Conservation (phyloP, 176 grass and related monocot species). For the Neostapfia colusana region DNA sequence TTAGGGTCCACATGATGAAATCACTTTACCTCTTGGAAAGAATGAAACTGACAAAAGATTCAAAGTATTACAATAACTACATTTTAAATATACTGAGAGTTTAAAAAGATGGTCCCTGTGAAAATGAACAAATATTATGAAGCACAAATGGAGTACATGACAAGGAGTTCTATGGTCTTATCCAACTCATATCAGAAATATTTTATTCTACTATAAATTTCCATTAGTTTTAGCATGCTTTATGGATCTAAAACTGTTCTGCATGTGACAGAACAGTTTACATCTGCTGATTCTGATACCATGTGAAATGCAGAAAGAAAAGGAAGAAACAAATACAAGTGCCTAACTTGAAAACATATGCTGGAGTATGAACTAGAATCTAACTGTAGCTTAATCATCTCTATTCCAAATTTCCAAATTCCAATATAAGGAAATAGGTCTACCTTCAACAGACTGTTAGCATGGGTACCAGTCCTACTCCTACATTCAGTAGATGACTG, state of each 20-base stretch:
- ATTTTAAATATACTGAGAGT: neutral
- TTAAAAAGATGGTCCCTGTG: neutral
- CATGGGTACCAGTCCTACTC: conserved; percentile 12
- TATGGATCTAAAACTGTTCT: conserved; percentile 8
- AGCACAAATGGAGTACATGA: conserved; percentile 6
- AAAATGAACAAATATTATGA: conserved; percentile 4
- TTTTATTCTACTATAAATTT: conserved; percentile 18
- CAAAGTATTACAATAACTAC: conserved; percentile 8
- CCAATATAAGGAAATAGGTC: neutral
- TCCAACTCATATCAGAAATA: neutral
- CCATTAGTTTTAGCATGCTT: conserved; percentile 3
- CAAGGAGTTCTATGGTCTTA: conserved; percentile 21
- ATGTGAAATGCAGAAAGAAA: neutral
- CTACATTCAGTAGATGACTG: conserved; percentile 7
- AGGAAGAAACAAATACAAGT: neutral
- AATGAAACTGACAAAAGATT: neutral
- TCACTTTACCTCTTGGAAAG: neutral
- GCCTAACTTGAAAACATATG: neutral
- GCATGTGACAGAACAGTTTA: conserved; percentile 16
- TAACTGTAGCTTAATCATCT: conserved; percentile 2
- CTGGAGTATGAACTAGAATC: conserved; percentile 8
- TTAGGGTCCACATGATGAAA: neutral
- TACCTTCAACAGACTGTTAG: conserved; percentile 15
- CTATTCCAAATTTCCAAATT: no score
- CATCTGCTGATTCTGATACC: conserved; percentile 20